phyloP scores from a whole-genome alignment of 2,329 filamentous ascomycete genomes.

The Achaetomium macrosporum region DNA sequence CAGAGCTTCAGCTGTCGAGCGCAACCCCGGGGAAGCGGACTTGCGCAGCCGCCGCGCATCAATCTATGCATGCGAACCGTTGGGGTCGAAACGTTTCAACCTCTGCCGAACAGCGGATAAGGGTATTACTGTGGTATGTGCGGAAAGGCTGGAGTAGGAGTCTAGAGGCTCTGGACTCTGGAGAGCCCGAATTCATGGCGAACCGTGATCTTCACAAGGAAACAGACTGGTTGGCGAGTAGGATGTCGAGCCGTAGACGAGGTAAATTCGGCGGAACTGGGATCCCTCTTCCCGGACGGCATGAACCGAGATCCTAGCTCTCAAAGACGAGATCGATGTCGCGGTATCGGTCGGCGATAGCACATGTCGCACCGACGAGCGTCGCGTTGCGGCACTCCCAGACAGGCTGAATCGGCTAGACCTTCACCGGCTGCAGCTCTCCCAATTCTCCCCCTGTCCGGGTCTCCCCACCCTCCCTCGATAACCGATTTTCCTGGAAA shows the following conservation, averaged over 20 bases:
- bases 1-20: background rate
- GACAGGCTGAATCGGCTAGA: constrained; percentile 16
- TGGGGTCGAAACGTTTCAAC: constrained; percentile 9
- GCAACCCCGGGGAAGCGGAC: background rate
- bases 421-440: constrained; percentile 16
- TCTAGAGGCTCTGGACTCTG: background rate
- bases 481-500: background rate
- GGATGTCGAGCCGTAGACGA: constrained; percentile 3
- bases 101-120: background rate
- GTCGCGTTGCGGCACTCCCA: background rate
- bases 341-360: constrained; percentile 1
- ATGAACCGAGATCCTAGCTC: background rate
- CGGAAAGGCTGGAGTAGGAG: background rate
- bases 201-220: constrained; percentile 3
- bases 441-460: background rate
- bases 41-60: constrained; percentile 12
- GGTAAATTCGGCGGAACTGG: background rate
- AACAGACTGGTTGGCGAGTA: constrained; percentile 2
- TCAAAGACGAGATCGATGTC: constrained; percentile 7
- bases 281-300: background rate
- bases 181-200: background rate
- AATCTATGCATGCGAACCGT: constrained; percentile 10
- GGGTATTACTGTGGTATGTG: background rate
- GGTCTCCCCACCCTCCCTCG: background rate
- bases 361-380: background rate